These are phyloP conservation scores for Mycena albidolilacea DNA, from an alignment of 768 basidiomycete genomes.

Conservation along the genomic window DNA sequence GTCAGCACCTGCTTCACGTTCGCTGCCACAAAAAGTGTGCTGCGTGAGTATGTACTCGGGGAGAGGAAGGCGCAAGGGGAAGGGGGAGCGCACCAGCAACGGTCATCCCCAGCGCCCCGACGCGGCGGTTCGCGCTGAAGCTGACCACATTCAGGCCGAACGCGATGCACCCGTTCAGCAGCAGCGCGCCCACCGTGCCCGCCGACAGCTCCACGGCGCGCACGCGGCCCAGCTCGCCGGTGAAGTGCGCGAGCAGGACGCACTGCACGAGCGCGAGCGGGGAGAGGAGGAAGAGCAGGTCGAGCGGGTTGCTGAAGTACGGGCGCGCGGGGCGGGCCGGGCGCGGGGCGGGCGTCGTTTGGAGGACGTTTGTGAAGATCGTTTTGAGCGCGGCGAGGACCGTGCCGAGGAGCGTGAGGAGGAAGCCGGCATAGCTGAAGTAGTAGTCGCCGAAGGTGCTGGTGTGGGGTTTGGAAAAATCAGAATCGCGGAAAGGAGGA, in stretches of 20 bases:
- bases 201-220: conserved; percentile 58
- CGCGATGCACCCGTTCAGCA: conserved; percentile 88
- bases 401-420: conserved; percentile 92
- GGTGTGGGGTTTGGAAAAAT: conserved; percentile 5
- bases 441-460: conserved; percentile 98
- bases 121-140: conserved; percentile 95
- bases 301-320: conserved; percentile 56
- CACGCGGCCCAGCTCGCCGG: conserved; percentile 85
- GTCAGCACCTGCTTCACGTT: conserved; percentile 97
- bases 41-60: neutral
- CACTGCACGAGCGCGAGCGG: conserved; percentile 95
- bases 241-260: conserved; percentile 78
- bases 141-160: conserved; percentile 95
- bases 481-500: neutral
- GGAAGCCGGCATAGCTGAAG: conserved; percentile 86
- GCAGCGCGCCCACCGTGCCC: conserved; percentile 66
- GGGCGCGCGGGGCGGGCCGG: neutral
- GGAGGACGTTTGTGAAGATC: conserved; percentile 88
- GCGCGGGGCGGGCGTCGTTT: conserved; percentile 55
- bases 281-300: conserved; percentile 90
- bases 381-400: conserved; percentile 95
- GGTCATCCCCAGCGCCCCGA: conserved; percentile 92
- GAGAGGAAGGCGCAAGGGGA: neutral
- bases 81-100: conserved; percentile 74
- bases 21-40: conserved; percentile 55